These are phyloP conservation scores for Debaryomyces hansenii DNA, from an alignment of 805 yeast genomes.

Conservation along the genomic window DNA sequence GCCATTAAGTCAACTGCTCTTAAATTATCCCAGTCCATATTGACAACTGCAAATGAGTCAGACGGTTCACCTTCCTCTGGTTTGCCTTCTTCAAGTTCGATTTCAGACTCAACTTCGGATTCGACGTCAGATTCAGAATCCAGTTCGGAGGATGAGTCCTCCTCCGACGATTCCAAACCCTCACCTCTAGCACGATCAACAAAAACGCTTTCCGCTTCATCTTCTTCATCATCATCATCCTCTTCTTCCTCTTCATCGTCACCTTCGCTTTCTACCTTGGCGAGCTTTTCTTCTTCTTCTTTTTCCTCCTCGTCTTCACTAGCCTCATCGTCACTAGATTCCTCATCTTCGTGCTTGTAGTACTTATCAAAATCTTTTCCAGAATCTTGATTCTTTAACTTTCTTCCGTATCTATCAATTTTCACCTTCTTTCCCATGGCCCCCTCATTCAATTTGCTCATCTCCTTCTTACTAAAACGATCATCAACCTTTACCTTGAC, in stretches of 20 bases:
- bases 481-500: constrained; percentile 79
- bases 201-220: constrained; percentile 12
- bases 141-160: constrained; percentile 15
- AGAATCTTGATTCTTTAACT: constrained; percentile 46
- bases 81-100: constrained; percentile 54
- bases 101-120: constrained; percentile 52
- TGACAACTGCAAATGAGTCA: constrained; percentile 81
- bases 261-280: constrained; percentile 13
- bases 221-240: no score
- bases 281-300: constrained; percentile 23
- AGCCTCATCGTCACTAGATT: constrained; percentile 20
- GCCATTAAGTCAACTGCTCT: constrained; percentile 85
- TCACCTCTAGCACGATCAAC: constrained; percentile 72
- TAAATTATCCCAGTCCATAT: constrained; percentile 97
- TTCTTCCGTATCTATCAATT: constrained; percentile 88
- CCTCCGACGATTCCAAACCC: constrained; percentile 39
- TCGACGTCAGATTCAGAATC: constrained; percentile 40
- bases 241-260: constrained; percentile 10
- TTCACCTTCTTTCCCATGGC: constrained; percentile 56
- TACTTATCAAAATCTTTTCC: constrained; percentile 61
- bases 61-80: constrained; percentile 91
- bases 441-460: constrained; percentile 47
- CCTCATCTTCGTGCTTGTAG: constrained; percentile 48
- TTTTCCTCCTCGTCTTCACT: constrained; percentile 11
- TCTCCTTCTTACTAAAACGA: constrained; percentile 71